Conservation (phyloP, 441 rosid species). For the Gossypium aridum region DNA sequence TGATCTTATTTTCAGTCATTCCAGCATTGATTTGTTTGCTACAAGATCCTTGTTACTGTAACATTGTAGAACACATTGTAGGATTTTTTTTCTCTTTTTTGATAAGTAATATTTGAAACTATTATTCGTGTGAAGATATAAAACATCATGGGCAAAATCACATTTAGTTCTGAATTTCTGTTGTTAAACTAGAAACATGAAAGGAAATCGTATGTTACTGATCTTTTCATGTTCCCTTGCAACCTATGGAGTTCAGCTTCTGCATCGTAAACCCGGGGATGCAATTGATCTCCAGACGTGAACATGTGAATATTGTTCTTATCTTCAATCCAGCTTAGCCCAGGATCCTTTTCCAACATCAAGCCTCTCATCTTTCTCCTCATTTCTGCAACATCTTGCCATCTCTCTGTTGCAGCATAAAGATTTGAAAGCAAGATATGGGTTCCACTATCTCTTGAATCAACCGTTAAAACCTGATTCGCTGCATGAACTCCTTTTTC, state of each 20-base stretch:
- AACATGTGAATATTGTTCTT: conserved; percentile 43
- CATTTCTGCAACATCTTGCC: conserved; percentile 59
- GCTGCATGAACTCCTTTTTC: conserved; percentile 56
- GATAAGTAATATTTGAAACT: background rate
- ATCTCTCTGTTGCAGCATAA: conserved; percentile 58
- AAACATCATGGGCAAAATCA: background rate
- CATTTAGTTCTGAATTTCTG: background rate
- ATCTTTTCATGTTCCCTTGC: conserved; percentile 39
- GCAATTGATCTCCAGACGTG: conserved; percentile 57
- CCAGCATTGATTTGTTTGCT: conserved; percentile 2
- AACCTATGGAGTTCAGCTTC: conserved; percentile 42
- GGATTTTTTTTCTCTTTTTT: background rate
- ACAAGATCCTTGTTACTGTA: conserved; percentile 22
- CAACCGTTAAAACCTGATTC: conserved; percentile 45
- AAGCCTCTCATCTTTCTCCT: conserved; percentile 61
- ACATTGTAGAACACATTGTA: conserved; percentile 23
- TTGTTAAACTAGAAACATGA: background rate
- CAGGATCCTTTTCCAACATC: conserved; percentile 62
- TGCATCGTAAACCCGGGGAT: conserved; percentile 30
- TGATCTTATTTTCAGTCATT: background rate
- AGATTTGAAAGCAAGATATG: conserved; percentile 63
- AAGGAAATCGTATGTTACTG: conserved; percentile 17
- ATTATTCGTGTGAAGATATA: background rate
- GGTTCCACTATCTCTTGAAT: conserved; percentile 57
- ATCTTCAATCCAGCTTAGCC: conserved; percentile 75